phyloP scores from a whole-genome alignment of 495 filamentous ascomycete genomes.

The Hypoxylon trugodes region DNA sequence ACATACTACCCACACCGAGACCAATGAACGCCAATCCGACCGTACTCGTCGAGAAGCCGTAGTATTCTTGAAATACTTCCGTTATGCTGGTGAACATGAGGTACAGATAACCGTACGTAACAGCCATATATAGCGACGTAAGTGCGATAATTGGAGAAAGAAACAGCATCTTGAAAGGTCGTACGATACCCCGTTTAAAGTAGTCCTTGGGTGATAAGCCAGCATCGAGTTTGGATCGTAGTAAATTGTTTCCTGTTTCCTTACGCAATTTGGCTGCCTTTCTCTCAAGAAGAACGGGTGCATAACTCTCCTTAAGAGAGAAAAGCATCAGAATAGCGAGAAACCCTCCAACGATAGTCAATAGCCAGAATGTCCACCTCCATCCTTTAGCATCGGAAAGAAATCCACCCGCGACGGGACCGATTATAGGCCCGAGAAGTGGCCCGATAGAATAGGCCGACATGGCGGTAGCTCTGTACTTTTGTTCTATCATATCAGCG shows the following conservation, averaged over 20 bases:
- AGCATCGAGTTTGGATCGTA: constrained; percentile 60
- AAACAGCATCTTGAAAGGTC: constrained; percentile 64
- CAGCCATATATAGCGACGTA: constrained; percentile 71
- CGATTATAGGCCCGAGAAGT: constrained; percentile 62
- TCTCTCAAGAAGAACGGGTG: constrained; percentile 43
- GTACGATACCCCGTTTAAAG: constrained; percentile 60
- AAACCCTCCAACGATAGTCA: constrained; percentile 56
- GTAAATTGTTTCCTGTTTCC: constrained; percentile 53
- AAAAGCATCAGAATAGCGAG: constrained; percentile 54
- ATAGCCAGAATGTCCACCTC: constrained; percentile 68
- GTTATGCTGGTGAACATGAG: constrained; percentile 76
- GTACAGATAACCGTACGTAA: constrained; percentile 78
- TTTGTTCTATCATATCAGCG: constrained; percentile 64
- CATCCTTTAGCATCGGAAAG: constrained; percentile 52
- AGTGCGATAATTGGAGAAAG: constrained; percentile 69
- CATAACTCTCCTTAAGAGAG: constrained; percentile 50
- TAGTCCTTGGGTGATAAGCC: constrained; percentile 56
- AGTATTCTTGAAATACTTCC: constrained; percentile 62
- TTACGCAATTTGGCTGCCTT: constrained; percentile 47
- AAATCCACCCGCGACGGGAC: constrained; percentile 63
- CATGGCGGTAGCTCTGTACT: constrained; percentile 61
- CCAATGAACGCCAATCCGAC: constrained; percentile 63
- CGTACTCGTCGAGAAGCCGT: constrained; percentile 63
- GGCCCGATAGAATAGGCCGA: constrained; percentile 62
- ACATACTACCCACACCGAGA: constrained; percentile 52